Evolutionary conservation across 1,284 basidiomycete genomes (phyloP).

Genomic region (Cronartium ribicola): DNA sequence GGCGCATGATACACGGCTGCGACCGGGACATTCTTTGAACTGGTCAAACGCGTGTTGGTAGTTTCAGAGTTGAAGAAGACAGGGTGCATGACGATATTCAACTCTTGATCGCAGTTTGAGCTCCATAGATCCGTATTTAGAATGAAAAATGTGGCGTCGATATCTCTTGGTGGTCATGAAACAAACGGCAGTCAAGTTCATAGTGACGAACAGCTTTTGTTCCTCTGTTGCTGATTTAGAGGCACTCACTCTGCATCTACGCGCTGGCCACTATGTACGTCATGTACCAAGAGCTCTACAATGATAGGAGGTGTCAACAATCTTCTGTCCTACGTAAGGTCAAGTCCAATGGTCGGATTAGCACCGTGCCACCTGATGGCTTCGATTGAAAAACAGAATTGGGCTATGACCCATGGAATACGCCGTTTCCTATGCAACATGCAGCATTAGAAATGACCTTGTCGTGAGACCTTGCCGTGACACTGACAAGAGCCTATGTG

Average conservation of each 20-base stretch:
- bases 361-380: not conserved
- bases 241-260: conserved; percentile 47
- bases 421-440: conserved; percentile 15
- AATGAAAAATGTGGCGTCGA: conserved; percentile 78
- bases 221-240: not conserved
- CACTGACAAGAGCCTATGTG: too few relatives aligned
- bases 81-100: conserved; percentile 38
- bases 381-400: not conserved
- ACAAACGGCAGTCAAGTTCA: not conserved
- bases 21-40: too few relatives aligned
- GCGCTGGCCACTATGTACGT: conserved; percentile 32
- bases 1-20: too few relatives aligned
- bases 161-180: conserved; percentile 58
- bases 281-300: conserved; percentile 51
- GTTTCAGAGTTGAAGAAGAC: conserved; percentile 29
- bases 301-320: conserved; percentile 84
- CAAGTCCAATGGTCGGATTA: not conserved
- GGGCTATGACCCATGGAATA: not conserved
- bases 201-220: not conserved
- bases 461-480: conserved; percentile 45
- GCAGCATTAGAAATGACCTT: conserved; percentile 28
- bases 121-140: conserved; percentile 70
- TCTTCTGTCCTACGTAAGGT: conserved; percentile 66
- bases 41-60: too few relatives aligned
- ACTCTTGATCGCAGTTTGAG: conserved; percentile 54